Conservation (phyloP, 306 rosid genomes). For the Mimosa bimucronata region DNA sequence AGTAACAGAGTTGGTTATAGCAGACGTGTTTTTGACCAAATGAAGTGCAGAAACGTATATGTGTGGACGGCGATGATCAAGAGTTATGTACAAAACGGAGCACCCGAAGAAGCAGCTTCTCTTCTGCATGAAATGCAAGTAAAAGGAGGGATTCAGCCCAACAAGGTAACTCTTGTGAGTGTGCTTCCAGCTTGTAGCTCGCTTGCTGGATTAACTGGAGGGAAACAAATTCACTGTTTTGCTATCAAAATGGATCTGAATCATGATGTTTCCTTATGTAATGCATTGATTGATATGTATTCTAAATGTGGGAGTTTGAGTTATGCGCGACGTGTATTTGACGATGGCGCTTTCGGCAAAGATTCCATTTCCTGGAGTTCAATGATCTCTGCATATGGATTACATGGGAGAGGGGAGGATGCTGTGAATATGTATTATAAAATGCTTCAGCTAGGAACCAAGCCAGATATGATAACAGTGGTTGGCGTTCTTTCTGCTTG, state of each 20-base stretch:
- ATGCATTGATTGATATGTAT: conserved; percentile 82
- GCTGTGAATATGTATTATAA: conserved; percentile 59
- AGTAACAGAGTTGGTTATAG: conserved; percentile 47
- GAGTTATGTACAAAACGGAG: conserved; percentile 63
- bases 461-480: conserved; percentile 72
- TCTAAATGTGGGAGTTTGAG: conserved; percentile 80
- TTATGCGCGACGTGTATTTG: conserved; percentile 61
- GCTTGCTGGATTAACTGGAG: conserved; percentile 57
- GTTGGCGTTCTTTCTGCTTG: conserved; percentile 82
- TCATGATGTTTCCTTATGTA: conserved; percentile 52
- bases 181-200: conserved; percentile 72
- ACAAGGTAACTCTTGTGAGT: conserved; percentile 68
- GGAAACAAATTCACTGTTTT: conserved; percentile 75
- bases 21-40: conserved; percentile 65
- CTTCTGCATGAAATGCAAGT: conserved; percentile 68
- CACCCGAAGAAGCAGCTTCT: conserved; percentile 55
- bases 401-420: conserved; percentile 75
- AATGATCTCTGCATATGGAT: conserved; percentile 76
- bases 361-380: conserved; percentile 80
- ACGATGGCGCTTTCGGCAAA: conserved; percentile 49
- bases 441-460: conserved; percentile 61
- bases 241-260: conserved; percentile 55
- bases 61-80: conserved; percentile 83
- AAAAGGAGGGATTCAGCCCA: conserved; percentile 63
- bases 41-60: conserved; percentile 62